Base-by-base conservation (phyloP, 768 basidiomycete species). In the Termitomyces titanicus region DNA sequence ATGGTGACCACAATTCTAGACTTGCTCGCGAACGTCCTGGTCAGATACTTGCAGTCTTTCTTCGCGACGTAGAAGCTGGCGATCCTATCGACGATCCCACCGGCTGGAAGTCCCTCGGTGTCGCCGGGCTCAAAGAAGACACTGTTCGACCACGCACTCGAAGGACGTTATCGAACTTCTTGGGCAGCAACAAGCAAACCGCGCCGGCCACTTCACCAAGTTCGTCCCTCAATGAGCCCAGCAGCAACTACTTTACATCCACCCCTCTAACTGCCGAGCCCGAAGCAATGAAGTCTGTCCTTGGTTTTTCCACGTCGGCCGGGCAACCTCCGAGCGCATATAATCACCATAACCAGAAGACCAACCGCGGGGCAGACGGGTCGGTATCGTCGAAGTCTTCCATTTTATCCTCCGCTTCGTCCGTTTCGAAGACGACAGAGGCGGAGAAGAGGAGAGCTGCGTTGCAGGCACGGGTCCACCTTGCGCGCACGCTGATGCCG, bases 11-110 rank as follows among this genome's bases (percentile, higher is more conserved):
- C 25, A 12, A 42, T 17, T 8, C 10, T 51, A 79, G 77, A 3
- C 66, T 96, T 17, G 93, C 96, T 0, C 68, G 73, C 17, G 85
- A 91, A 53, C 75, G 84, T 11, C 83, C 88, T 0, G 60, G 73
- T 4, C 89, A 91, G 64, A 79, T 98, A 35, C 71, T 86, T 4
- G 92, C 77, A 3, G 82, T 98, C 34, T 92, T 92, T 70, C 84
- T 98, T 40, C 81, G 96, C 20, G 90, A 96, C 62, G 89, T 86
- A 13, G 75, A 77, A 42, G 60, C 68, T 3, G 66, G 61, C 12
- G 71, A 73, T 3, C 70, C 76, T 0, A 69, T 89, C 6, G 78
- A 79, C 2, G 87, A 91, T 60, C 88, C 89, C 0, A 89, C 82
- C 0, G 89, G 88, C 13, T 68, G 63, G 72, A 72, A 68, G 33